phyloP scores from a whole-genome alignment of 2,329 filamentous ascomycete species.

The Dryadomyces quercivorus region DNA sequence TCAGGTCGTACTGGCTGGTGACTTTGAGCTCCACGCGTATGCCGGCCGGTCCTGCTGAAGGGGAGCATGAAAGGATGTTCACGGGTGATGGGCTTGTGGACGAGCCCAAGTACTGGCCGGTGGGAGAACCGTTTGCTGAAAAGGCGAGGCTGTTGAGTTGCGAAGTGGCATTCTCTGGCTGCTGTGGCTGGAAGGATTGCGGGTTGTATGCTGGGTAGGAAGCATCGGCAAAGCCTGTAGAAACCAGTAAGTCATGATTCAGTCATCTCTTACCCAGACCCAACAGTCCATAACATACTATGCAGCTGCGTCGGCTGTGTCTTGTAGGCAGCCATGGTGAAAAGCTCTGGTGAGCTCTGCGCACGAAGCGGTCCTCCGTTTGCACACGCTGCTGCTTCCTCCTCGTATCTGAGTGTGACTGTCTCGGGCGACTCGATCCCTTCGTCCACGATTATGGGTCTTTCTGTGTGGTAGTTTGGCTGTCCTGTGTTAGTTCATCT shows the following conservation, averaged over 20 bases:
- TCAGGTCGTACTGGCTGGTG: conserved; percentile 61
- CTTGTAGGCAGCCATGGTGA: conserved; percentile 81
- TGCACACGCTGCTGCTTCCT: conserved; percentile 40
- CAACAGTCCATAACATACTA: conserved; percentile 45
- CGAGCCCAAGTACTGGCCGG: conserved; percentile 47
- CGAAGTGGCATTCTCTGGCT: conserved; percentile 35
- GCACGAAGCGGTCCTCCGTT: conserved; percentile 37
- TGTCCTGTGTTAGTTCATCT: conserved; percentile 14
- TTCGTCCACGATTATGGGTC: conserved; percentile 46
- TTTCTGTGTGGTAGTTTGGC: conserved; percentile 41
- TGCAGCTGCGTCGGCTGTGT: conserved; percentile 64
- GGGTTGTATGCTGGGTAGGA: conserved; percentile 38
- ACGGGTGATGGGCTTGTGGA: conserved; percentile 19
- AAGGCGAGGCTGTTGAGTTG: conserved; percentile 45
- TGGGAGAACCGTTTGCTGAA: conserved; percentile 39
- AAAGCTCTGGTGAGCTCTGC: conserved; percentile 45
- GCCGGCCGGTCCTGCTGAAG: conserved; percentile 54
- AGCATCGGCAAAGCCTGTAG: conserved; percentile 29
- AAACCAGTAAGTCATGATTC: not conserved
- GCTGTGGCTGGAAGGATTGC: conserved; percentile 33
- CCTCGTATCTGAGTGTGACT: conserved; percentile 43
- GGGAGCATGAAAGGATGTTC: conserved; percentile 53
- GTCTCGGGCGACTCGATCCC: conserved; percentile 45
- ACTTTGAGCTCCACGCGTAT: conserved; percentile 64
- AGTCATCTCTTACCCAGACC: too few species aligned